phyloP scores from a whole-genome alignment of 108 stramenopile genomes.

The Bacterosira constricta region DNA sequence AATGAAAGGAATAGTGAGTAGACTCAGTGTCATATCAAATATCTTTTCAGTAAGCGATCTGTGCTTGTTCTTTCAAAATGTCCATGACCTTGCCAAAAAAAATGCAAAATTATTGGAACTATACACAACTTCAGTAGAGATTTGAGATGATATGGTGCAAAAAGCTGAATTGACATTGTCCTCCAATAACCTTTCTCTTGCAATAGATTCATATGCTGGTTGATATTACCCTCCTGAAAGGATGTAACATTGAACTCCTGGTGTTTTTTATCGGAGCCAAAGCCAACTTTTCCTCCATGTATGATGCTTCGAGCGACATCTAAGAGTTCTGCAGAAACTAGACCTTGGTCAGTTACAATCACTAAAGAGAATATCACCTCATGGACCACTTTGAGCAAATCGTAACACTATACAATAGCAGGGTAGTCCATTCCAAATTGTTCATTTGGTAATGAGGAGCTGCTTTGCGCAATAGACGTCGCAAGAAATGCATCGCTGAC shows the following conservation, averaged over 20 bases:
- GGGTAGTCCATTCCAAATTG: conserved; percentile 81
- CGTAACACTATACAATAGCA: conserved; percentile 86
- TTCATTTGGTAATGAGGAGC: neutral
- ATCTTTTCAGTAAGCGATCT: neutral
- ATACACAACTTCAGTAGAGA: conserved; percentile 33
- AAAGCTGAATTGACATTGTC: conserved; percentile 36
- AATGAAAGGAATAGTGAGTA: conserved; percentile 11
- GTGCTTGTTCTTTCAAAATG: neutral
- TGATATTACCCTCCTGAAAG: conserved; percentile 6
- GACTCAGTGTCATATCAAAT: conserved; percentile 7
- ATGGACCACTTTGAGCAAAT: conserved; percentile 59
- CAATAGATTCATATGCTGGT: conserved; percentile 6
- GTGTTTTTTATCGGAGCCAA: neutral
- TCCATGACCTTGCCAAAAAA: neutral
- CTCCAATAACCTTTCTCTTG: conserved; percentile 17
- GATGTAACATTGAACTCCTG: neutral
- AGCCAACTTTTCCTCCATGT: neutral
- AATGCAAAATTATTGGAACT: neutral
- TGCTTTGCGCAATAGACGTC: conserved; percentile 1
- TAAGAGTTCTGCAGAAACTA: conserved; percentile 18
- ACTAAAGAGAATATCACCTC: conserved; percentile 55
- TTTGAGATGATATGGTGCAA: conserved; percentile 48
- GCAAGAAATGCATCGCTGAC: conserved; percentile 32
- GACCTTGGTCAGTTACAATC: conserved; percentile 24
- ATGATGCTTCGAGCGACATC: conserved; percentile 13